These are phyloP conservation scores for Nakazawaea populi DNA, from an alignment of 805 yeast genomes.

Conservation along the genomic window DNA sequence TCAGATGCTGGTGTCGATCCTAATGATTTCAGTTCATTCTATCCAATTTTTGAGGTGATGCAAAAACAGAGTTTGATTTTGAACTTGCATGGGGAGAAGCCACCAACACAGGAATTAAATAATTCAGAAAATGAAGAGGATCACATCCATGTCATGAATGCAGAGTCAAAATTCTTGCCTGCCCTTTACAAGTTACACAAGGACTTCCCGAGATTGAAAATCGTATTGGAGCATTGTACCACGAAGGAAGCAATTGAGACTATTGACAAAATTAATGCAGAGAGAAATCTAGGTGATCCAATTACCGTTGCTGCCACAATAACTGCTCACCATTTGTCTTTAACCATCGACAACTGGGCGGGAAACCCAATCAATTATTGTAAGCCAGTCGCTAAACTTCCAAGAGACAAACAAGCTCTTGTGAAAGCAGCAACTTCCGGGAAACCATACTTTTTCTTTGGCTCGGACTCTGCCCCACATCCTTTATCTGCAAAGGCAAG, in stretches of 20 bases:
- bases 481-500: slow-evolving; percentile 73
- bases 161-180: slow-evolving; percentile 90
- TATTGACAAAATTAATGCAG: slow-evolving; percentile 59
- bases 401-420: slow-evolving; percentile 75
- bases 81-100: slow-evolving; percentile 95
- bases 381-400: slow-evolving; percentile 96
- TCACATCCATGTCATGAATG: slow-evolving; percentile 86
- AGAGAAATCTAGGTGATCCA: slow-evolving; percentile 21
- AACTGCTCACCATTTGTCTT: slow-evolving; percentile 89
- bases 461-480: slow-evolving; percentile 98
- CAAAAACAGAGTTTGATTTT: slow-evolving; percentile 70
- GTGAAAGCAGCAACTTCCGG: slow-evolving; percentile 89
- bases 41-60: slow-evolving; percentile 88
- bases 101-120: slow-evolving; percentile 33
- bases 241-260: slow-evolving; percentile 82
- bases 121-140: slow-evolving; percentile 34
- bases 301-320: slow-evolving; percentile 83
- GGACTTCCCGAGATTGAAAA: slow-evolving; percentile 82
- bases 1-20: slow-evolving; percentile 90
- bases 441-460: slow-evolving; percentile 88
- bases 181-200: slow-evolving; percentile 71
- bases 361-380: slow-evolving; percentile 94
- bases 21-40: slow-evolving; percentile 81
- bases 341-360: slow-evolving; percentile 94
- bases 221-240: slow-evolving; percentile 92